These are phyloP conservation scores for Vaccinium vitisidaea DNA, from an alignment of 148 eudicot species.

Conservation along the genomic window DNA sequence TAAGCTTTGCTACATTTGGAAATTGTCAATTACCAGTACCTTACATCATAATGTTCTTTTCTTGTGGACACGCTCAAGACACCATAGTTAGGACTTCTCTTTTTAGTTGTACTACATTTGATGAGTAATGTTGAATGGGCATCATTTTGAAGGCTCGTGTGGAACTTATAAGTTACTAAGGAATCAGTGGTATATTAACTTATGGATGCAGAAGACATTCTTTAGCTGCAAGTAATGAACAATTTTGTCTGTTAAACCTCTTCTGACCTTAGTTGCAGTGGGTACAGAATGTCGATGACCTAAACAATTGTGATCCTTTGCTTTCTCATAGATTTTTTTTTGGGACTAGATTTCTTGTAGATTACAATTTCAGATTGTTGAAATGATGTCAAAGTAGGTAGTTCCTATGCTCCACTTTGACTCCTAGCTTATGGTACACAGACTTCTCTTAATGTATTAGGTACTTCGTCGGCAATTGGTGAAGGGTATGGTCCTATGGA, in stretches of 20 bases:
- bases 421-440: background rate
- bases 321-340: background rate
- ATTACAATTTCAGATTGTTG: background rate
- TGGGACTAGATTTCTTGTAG: background rate
- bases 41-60: background rate
- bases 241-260: background rate
- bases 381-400: background rate
- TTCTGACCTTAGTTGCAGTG: background rate
- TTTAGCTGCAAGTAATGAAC: too few relatives aligned
- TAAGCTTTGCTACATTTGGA: background rate
- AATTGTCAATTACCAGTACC: background rate
- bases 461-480: background rate
- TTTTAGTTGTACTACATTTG: background rate
- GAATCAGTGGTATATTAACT: background rate
- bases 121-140: background rate
- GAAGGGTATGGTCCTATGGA: background rate
- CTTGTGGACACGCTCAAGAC: background rate
- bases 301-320: background rate
- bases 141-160: background rate
- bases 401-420: background rate
- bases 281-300: too few relatives aligned
- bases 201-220: background rate
- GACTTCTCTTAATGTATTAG: background rate
- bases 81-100: background rate
- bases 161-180: too few relatives aligned